Base-by-base conservation (phyloP, 106 monocot genomes). In the Allium fistulosum region DNA sequence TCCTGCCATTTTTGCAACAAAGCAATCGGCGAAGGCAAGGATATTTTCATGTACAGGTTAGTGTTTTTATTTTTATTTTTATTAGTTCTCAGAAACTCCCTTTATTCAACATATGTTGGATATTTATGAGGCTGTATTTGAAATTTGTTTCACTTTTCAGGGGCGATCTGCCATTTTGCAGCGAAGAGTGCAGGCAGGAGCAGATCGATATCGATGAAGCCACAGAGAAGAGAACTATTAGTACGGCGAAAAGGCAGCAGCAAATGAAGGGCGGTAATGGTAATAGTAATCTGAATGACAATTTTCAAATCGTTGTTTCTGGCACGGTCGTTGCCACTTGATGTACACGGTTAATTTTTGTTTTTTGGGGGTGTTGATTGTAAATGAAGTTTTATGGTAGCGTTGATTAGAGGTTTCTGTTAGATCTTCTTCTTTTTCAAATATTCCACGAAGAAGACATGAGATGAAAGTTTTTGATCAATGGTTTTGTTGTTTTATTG, bases 11-110 rank as follows among this genome's bases (percentile, higher is more conserved):
- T 89, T 51, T 94, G 93, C 84, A 89, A 82, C 77, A 89, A 78
- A 57, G 74, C 76, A 8, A 70, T 94, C 65, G 79, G 78, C 49
- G 69, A 70, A 14, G 79, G 86, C 75, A 49, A 73, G 46, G 89
- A 94, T 63, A 87, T 94, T 73, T 94, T 76, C 82, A 94, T 94
- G 93, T 94, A 94, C 78, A 94, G 93, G 89, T 88, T 10, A 7
- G 26, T 14, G 2, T 17, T 46, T n/a, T 18, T 48, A 0, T 48
- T 11, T 47, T 26, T 61, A 4, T 6, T 45, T 6, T 28, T 28
- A 12, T 61, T 28, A 28, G 28, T 26, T 26, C 10, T 8, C 26
- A 16, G 3, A n/a, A 7, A 58, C 18, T 58, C 8, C 15, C 7
- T 16, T 15, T 58, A 58, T 14, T 58, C 26, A n/a, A 9, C 15